Evolutionary conservation across 805 yeast species (phyloP).

Genomic region (Zygoascus tannicola): DNA sequence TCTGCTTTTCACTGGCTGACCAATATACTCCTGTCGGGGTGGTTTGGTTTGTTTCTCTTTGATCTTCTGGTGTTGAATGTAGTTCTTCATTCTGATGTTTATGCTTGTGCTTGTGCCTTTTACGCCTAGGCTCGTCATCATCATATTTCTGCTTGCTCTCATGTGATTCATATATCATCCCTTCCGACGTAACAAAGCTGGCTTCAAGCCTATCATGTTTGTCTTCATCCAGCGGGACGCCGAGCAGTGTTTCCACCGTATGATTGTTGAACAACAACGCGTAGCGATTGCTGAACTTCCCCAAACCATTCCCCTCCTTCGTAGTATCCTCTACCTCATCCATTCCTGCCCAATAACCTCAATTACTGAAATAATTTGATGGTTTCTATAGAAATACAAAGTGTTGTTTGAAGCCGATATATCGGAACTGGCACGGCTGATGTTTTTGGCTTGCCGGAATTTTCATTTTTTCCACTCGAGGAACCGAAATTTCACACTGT

Average conservation of each 20-base stretch:
- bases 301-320: too few species aligned
- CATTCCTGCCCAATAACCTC: too few species aligned
- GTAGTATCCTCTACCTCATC: too few species aligned
- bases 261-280: constrained; percentile 11
- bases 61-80: background rate
- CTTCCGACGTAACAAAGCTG: background rate
- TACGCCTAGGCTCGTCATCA: background rate
- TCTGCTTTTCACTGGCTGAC: constrained; percentile 19
- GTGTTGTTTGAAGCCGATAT: too few species aligned
- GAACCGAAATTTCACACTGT: too few species aligned
- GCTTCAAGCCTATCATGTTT: background rate
- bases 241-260: background rate
- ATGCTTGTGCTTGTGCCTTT: background rate
- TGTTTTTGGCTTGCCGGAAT: too few species aligned
- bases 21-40: constrained; percentile 12
- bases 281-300: constrained; percentile 1
- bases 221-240: background rate
- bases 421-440: too few species aligned
- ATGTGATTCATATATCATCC: background rate
- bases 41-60: background rate
- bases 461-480: too few species aligned
- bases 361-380: too few species aligned
- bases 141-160: background rate
- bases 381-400: too few species aligned
- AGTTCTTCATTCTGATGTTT: background rate